Base-by-base conservation (phyloP, 1,284 basidiomycete genomes). In the Amylostereum areolatum region DNA sequence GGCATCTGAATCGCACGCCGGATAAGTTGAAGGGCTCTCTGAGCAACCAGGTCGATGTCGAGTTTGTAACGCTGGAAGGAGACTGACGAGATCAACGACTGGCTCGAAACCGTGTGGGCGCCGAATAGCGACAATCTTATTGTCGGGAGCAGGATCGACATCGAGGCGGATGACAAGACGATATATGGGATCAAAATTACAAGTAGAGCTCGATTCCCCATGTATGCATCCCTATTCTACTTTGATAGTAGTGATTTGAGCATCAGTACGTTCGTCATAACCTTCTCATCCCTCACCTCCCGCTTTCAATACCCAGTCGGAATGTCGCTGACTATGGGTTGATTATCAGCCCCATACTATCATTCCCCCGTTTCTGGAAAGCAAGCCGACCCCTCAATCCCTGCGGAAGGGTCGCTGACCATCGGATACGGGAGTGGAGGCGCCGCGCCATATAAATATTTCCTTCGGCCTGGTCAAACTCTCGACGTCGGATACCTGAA, bases 1-100 rank as follows among this genome's bases (percentile, higher is more conserved):
- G 46, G 46, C 46, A 48, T 35, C 39, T 48, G 3, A 36, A 39
- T 31, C 46, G 46, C 35, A 25, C 45, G n/a, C 41, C 41, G 6
- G 41, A 43, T 10, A n/a, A n/a, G n/a, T n/a, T n/a, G n/a, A 12
- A 43, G 27, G 28, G 28, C 25, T n/a, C n/a, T 6, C n/a, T 43
- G 41, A 24, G 41, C 4, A 6, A 29, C 41, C 25, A 43, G 25
- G 41, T 43, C 9, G 41, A 43, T 28, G 30, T 43, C 25, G 18
- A 27, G 41, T 43, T 43, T 10, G 25, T 28, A 43, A 11, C 12
- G 41, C 41, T 43, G 4, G 9, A 43, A 29, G 12, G 25, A 6
- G n/a, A 43, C 41, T 6, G 41, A 28, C 41, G 24, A 28, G 6
- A 7, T 25, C 25, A 43, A 24, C 12, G 12, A 24, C 41, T 18